Base-by-base conservation (phyloP, 2,329 filamentous ascomycete species). In the Juglanconis oblonga region DNA sequence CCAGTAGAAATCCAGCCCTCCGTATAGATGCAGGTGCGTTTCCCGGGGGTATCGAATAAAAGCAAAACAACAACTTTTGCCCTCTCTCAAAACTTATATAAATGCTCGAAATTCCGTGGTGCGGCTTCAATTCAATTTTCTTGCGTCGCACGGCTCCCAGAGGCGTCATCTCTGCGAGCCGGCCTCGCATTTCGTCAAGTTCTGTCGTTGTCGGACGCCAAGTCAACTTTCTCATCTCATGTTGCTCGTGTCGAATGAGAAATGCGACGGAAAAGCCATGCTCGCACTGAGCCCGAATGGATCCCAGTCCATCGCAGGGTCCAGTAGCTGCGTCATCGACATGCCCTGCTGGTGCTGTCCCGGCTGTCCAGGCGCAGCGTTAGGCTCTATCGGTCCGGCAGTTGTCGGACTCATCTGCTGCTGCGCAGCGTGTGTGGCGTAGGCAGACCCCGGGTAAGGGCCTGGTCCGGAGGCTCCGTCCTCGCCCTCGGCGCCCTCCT, bases 281-380 rank as follows among this genome's bases (percentile, higher is more conserved):
- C 91, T 96, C 40, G 93, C 93, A 61, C 90, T 94, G 55, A 97
- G 80, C 11, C 93, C 93, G 69, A 97, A 98, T 0, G 94, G 94
- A 74, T 97, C 93, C 74, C 92, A 91, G 71, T 97, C 93, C 52
- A 96, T 80, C 76, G 92, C 91, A 17, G 92, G 90, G 69, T 97
- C 93, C 47, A 86, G 73, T 7, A 86, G 72, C 68, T 85, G 81
- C 4, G 82, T 83, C 83, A 86, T 86, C 24, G 82, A 83, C 5
- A 83, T 82, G 66, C 88, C 86, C 68, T 89, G 52, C 68, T 89
- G 83, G 42, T 87, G 78, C 79, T 76, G 64, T 77, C 81, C 52
- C 14, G 55, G 62, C 68, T 62, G 61, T 14, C 61, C 61, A 8
- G 61, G 10, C 29, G 53, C 57, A 38, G 52, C 52, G 9, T 59